phyloP scores from a whole-genome alignment of 108 stramenopile species.

The Schizochytrium sp. region DNA sequence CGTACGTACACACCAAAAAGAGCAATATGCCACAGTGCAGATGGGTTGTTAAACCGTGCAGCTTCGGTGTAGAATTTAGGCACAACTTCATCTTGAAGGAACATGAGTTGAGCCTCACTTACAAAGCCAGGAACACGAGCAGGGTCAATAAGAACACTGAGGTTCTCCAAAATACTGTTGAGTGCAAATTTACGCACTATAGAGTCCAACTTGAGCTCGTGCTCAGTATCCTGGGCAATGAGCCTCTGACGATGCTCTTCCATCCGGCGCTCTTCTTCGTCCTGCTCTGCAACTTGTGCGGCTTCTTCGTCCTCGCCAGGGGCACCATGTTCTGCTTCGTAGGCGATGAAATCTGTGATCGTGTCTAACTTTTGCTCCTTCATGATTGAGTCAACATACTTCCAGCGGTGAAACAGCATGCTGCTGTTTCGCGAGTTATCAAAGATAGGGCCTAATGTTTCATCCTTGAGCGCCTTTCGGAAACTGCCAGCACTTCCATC shows the following conservation, averaged over 20 bases:
- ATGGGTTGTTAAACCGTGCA: slow-evolving; percentile 14
- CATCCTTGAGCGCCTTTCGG: slow-evolving; percentile 43
- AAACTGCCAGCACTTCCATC: not conserved
- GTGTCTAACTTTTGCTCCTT: not conserved
- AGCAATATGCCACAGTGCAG: slow-evolving; percentile 29
- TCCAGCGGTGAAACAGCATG: slow-evolving; percentile 12
- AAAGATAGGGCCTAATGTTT: slow-evolving; percentile 12
- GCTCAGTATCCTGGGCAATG: not conserved
- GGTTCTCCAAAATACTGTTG: not conserved
- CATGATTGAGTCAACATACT: not conserved
- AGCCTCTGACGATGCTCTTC: not conserved
- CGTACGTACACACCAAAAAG: slow-evolving; percentile 41
- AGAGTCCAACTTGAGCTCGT: not conserved
- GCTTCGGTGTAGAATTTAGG: not conserved
- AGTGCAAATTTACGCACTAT: slow-evolving; percentile 1
- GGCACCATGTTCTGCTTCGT: not conserved
- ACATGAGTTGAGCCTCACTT: not conserved
- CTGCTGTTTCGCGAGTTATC: not conserved
- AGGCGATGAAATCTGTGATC: not conserved
- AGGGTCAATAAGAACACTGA: slow-evolving; percentile 39
- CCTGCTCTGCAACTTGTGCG: not conserved
- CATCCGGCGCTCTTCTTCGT: not conserved
- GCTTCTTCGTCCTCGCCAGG: slow-evolving; percentile 14
- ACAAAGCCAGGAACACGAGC: slow-evolving; percentile 26
- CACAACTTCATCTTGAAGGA: slow-evolving; percentile 33